Evolutionary conservation across 306 rosid species (phyloP).

Genomic region (Castanea mollissima): DNA sequence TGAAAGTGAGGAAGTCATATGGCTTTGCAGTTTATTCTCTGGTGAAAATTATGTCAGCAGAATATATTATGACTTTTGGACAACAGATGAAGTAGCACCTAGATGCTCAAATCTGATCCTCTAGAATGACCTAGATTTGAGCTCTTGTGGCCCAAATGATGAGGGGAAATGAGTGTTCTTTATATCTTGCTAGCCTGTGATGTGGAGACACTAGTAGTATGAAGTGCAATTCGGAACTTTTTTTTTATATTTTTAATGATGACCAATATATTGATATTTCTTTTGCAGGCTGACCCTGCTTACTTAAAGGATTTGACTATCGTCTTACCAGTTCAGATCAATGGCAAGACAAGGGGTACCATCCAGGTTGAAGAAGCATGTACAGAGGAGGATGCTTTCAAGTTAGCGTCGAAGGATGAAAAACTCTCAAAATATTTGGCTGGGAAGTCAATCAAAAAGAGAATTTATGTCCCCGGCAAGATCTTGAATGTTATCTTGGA

Average conservation of each 20-base stretch:
- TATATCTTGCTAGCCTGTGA: background rate
- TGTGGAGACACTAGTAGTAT: background rate
- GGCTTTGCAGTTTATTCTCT: background rate
- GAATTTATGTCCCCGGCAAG: conserved; percentile 84
- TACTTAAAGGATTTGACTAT: conserved; percentile 71
- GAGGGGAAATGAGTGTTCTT: background rate
- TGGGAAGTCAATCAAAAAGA: conserved; percentile 62
- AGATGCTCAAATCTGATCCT: background rate
- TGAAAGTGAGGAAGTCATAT: background rate
- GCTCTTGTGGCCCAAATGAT: background rate
- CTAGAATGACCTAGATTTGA: background rate
- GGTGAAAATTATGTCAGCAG: background rate
- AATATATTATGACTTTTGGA: background rate
- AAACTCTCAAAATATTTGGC: conserved; percentile 69
- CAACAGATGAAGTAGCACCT: background rate
- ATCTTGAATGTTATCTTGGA: conserved; percentile 86
- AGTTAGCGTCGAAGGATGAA: conserved; percentile 63
- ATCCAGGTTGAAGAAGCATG: conserved; percentile 80
- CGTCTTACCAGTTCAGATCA: conserved; percentile 87
- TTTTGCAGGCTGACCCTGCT: conserved; percentile 63
- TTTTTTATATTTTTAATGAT: background rate
- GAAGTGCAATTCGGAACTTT: background rate
- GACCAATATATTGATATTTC: conserved; percentile 3
- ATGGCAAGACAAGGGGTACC: conserved; percentile 96
- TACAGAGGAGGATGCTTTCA: conserved; percentile 79